Evolutionary conservation across 2,329 filamentous ascomycete genomes (phyloP), one percentile per base, ranked within the genome.

Genomic region (Ceratocystis albifundus): DNA sequence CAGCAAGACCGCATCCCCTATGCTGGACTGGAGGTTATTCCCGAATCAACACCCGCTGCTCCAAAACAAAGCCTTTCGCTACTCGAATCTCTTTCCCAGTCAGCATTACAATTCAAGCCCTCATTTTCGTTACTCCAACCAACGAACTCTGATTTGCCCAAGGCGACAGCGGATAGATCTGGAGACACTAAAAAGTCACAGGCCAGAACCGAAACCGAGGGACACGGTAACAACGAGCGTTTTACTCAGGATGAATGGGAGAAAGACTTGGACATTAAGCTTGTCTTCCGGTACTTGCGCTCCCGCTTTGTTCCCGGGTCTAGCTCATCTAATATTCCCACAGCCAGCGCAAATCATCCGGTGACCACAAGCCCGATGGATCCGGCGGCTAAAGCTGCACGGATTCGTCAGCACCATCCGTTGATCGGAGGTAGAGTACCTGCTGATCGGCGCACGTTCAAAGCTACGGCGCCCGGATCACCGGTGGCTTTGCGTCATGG

Each of bases 181-280:
- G 22, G 45, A 20, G 28, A 46, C 30, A 6, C 44, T 15, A 53
- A 61, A 45, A 48, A 61, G 25, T 8, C 61, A 25, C 44, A 50
- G 44, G 28, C 64, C 7, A 46, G 12, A 25, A 10, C 20, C 1
- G 46, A 67, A 20, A 36, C 53, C 2, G 50, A 63, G 3, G 25
- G 25, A n/a, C n/a, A 30, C 32, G 25, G 25, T 22, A 25, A 65
- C 32, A 53, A 69, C 20, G 70, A 70, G 3, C 69, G 74, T 0
- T 85, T 85, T 69, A 83, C 82, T 0, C 80, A 89, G 71, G 89
- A 94, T 45, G 94, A 96, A 73, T 99, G 94, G 94, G 92, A 97
- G 76, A 86, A 88, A 68, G 89, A 96, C 65, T 82, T 97, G 4
- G 92, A 97, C 72, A 84, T 96, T 70, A 89, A 88, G 73, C 88